These are phyloP conservation scores for Hortiboletus campestris DNA, from an alignment of 768 basidiomycete species.

Conservation along the genomic window DNA sequence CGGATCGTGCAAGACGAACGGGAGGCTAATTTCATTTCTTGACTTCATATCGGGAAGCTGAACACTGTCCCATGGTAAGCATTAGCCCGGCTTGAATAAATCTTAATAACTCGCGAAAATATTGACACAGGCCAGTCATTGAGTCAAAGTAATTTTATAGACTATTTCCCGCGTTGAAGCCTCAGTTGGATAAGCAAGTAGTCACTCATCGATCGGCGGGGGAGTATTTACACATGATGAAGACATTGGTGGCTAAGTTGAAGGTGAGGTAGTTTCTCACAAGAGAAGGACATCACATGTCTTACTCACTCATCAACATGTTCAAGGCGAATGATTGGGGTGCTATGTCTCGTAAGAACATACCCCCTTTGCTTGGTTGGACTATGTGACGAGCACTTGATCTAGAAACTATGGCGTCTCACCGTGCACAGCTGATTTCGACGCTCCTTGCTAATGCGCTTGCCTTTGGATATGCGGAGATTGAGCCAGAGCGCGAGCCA, in stretches of 20 bases:
- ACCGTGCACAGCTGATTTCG: conserved; percentile 44
- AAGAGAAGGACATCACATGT: not conserved
- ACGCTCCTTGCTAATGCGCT: conserved; percentile 48
- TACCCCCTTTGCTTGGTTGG: not conserved
- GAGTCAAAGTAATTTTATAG: conserved; percentile 60
- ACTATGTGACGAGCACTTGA: not conserved
- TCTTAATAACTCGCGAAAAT: too few species aligned
- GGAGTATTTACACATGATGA: conserved; percentile 55
- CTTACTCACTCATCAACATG: not conserved
- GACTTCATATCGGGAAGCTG: conserved; percentile 53
- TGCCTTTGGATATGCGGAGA: conserved; percentile 44
- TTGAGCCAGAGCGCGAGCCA: conserved; percentile 44
- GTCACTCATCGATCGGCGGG: conserved; percentile 50
- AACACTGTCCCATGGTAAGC: conserved; percentile 57
- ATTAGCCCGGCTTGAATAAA: not conserved
- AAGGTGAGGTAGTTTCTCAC: conserved; percentile 39
- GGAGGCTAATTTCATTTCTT: conserved; percentile 59
- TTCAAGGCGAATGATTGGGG: conserved; percentile 63
- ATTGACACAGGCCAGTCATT: conserved; percentile 46
- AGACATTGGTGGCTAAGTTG: conserved; percentile 68
- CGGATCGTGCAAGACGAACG: conserved; percentile 61
- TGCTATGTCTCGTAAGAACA: conserved; percentile 54
- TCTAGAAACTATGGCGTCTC: conserved; percentile 49
- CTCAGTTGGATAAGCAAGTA: conserved; percentile 45
- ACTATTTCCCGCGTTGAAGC: conserved; percentile 49